Percentiles rank a stretch among this genome's conserved stretches.
Evolutionary conservation across 176 grass and related monocot species (phyloP).

Genomic region (Pontederia crassipes): DNA sequence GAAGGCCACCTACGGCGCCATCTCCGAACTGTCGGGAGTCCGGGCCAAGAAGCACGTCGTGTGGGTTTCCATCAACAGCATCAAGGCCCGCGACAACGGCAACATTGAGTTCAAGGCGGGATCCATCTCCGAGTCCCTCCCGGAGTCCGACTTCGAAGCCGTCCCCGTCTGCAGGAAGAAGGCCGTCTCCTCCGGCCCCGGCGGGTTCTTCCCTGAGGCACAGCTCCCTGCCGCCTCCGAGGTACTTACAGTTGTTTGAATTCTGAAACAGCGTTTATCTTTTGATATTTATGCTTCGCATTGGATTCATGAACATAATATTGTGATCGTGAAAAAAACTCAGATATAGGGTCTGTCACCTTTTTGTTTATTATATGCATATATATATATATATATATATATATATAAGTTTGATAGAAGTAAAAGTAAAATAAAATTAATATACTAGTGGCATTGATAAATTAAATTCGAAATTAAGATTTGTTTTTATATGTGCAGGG

Average conservation of each 20-base stretch:
- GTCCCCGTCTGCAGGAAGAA: conserved; percentile 33
- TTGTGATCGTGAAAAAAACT: no score
- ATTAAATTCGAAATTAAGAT: no score
- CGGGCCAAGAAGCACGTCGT: conserved; percentile 70
- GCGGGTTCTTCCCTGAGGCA: conserved; percentile 43
- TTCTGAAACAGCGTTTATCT: no score
- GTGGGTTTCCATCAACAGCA: conserved; percentile 54
- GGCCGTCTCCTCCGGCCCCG: conserved; percentile 28
- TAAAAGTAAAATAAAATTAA: no score
- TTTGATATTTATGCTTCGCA: no score
- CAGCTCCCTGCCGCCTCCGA: conserved; percentile 40
- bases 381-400: no score
- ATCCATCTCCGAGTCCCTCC: conserved; percentile 39
- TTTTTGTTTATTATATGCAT: no score
- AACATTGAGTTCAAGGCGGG: conserved; percentile 53
- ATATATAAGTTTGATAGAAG: no score
- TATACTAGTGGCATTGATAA: no score
- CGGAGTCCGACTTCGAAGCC: conserved; percentile 33
- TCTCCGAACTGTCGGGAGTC: conserved; percentile 54
- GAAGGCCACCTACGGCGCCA: conserved; percentile 34
- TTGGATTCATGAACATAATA: no score
- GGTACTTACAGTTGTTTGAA: conserved; percentile 9
- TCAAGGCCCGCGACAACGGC: conserved; percentile 37
- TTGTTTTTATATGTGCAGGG: no score
- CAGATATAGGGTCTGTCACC: no score